Conservation (phyloP, 768 basidiomycete species). For the Boletus rufocinnamomeus region DNA sequence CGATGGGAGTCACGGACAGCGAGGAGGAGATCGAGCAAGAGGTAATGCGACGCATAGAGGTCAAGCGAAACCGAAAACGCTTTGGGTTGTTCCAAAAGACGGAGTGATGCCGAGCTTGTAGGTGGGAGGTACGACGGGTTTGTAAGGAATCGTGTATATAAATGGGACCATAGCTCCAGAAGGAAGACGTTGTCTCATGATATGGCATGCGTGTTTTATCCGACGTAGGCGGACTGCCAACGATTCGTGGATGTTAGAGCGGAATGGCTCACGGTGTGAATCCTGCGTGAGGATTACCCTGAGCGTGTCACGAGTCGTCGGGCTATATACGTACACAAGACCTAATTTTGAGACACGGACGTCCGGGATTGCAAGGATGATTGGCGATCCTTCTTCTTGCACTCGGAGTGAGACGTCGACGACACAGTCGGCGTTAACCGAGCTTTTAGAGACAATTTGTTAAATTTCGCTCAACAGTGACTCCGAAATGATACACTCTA, state of each 20-base stretch:
- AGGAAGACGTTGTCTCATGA: too few relatives aligned
- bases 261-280: background rate
- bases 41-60: constrained; percentile 53
- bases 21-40: constrained; percentile 84
- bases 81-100: constrained; percentile 39
- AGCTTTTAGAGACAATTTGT: constrained; percentile 10
- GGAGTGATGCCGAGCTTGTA: background rate
- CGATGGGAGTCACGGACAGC: constrained; percentile 67
- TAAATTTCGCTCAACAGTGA: constrained; percentile 16
- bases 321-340: background rate
- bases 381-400: background rate
- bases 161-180: too few relatives aligned
- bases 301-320: background rate
- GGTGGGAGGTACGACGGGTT: background rate
- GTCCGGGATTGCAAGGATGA: background rate
- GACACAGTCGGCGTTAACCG: constrained; percentile 28
- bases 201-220: too few relatives aligned
- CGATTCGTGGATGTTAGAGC: background rate
- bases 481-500: constrained; percentile 33
- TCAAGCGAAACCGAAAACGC: constrained; percentile 53
- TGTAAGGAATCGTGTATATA: background rate
- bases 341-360: background rate
- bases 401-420: background rate
- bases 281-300: background rate
- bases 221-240: background rate